Percentiles rank a stretch among this genome's conserved stretches.
Conservation (phyloP, 148 eudicot species). For the Nepenthes mirabilis region DNA sequence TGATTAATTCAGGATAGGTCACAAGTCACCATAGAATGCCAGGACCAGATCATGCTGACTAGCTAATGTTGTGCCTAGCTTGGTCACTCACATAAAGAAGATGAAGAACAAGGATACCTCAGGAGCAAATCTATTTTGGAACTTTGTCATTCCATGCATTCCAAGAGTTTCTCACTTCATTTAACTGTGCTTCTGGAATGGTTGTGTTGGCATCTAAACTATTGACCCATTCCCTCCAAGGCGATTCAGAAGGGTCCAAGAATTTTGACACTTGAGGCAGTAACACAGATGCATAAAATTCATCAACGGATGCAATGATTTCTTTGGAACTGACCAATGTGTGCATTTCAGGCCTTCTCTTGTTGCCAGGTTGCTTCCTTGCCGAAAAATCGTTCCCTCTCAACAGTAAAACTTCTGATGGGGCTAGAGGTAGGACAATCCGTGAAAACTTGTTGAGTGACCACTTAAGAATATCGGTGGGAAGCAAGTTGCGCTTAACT, state of each 20-base stretch:
- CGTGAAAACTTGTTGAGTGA: slow-evolving; percentile 76
- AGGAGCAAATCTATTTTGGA: slow-evolving; percentile 16
- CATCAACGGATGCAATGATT: slow-evolving; percentile 47
- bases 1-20: too few species aligned
- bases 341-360: slow-evolving; percentile 73
- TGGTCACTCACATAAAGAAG: neutral
- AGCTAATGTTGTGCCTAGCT: too few species aligned
- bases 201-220: slow-evolving; percentile 57
- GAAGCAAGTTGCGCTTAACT: slow-evolving; percentile 68
- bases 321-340: slow-evolving; percentile 63
- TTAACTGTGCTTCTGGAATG: slow-evolving; percentile 53
- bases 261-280: slow-evolving; percentile 63
- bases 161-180: slow-evolving; percentile 66
- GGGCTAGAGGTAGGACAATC: slow-evolving; percentile 77
- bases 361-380: slow-evolving; percentile 51
- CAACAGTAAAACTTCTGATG: slow-evolving; percentile 70
- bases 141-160: slow-evolving; percentile 38
- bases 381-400: slow-evolving; percentile 63
- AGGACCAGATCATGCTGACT: too few species aligned
- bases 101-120: slow-evolving; percentile 13
- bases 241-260: slow-evolving; percentile 47
- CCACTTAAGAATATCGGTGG: slow-evolving; percentile 56
- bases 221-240: slow-evolving; percentile 85
- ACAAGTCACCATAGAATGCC: too few species aligned
- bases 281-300: slow-evolving; percentile 39